Evolutionary conservation across 306 rosid genomes (phyloP).

Genomic region (Lathyrus sativus): DNA sequence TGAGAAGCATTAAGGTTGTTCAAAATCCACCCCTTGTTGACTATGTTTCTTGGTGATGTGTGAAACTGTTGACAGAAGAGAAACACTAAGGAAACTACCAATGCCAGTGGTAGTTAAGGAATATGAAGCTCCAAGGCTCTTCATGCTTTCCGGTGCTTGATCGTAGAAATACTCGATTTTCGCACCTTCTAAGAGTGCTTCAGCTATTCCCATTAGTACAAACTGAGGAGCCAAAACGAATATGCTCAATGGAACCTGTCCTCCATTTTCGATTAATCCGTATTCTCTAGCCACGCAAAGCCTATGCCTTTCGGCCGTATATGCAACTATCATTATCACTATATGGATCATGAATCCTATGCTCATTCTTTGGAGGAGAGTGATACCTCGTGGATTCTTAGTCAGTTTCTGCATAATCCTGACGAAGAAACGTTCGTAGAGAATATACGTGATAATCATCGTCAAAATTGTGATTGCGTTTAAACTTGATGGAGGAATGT

Average conservation of each 20-base stretch:
- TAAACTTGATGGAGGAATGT: conserved; percentile 73
- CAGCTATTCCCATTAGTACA: conserved; percentile 67
- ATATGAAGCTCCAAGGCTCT: conserved; percentile 80
- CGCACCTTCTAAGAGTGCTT: conserved; percentile 71
- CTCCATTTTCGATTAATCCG: conserved; percentile 33
- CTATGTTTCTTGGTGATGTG: conserved; percentile 45
- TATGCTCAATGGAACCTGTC: conserved; percentile 61
- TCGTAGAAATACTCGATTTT: conserved; percentile 83
- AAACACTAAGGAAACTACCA: conserved; percentile 71
- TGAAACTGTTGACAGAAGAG: conserved; percentile 61
- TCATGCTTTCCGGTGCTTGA: conserved; percentile 84
- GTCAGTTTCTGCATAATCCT: conserved; percentile 49
- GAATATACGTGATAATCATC: conserved; percentile 59
- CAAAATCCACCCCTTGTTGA: conserved; percentile 67
- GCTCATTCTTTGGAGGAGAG: conserved; percentile 74
- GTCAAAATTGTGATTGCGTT: conserved; percentile 63
- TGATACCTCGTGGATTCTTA: conserved; percentile 77
- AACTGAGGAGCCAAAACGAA: conserved; percentile 80
- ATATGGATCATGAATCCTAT: conserved; percentile 63
- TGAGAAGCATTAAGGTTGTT: conserved; percentile 69
- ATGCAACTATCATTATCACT: conserved; percentile 57
- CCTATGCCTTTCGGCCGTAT: conserved; percentile 52
- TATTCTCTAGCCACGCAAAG: conserved; percentile 49
- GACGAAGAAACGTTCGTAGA: conserved; percentile 69
- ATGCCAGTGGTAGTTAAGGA: conserved; percentile 61